phyloP scores from a whole-genome alignment of 169 alveolate genomes.

The Cryptosporidium xiaoi region DNA sequence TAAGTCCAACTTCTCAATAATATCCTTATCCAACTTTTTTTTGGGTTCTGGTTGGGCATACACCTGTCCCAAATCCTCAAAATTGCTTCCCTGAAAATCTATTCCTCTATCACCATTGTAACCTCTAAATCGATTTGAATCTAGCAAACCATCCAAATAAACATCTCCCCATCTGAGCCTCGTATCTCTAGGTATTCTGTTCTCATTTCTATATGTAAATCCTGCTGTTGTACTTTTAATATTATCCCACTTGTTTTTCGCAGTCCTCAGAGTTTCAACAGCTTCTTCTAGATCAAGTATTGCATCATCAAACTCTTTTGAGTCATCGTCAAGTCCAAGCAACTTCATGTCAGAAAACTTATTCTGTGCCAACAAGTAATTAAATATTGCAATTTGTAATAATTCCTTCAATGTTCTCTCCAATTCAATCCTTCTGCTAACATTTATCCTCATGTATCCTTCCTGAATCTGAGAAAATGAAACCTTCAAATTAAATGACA shows the following conservation, averaged over 20 bases:
- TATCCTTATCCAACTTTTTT: conserved; percentile 3
- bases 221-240: neutral
- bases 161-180: neutral
- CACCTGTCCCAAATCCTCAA: conserved; percentile 1
- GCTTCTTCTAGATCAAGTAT: neutral
- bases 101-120: conserved; percentile 59
- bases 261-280: neutral
- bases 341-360: conserved; percentile 1
- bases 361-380: conserved; percentile 13
- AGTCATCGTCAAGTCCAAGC: neutral
- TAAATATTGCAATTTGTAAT: conserved; percentile 12
- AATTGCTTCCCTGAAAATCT: conserved; percentile 13
- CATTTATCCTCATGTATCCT: conserved; percentile 7
- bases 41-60: neutral
- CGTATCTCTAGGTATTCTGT: neutral
- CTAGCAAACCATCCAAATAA: neutral
- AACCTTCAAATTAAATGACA: neutral
- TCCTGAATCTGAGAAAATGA: conserved; percentile 12
- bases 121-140: neutral
- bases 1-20: conserved; percentile 11
- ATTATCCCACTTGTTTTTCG: conserved; percentile 30
- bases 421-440: conserved; percentile 9
- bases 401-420: neutral
- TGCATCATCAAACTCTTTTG: conserved; percentile 6
- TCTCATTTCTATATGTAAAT: conserved; percentile 12